phyloP scores from a whole-genome alignment of 768 basidiomycete species.

The Tylopilus intermedius region DNA sequence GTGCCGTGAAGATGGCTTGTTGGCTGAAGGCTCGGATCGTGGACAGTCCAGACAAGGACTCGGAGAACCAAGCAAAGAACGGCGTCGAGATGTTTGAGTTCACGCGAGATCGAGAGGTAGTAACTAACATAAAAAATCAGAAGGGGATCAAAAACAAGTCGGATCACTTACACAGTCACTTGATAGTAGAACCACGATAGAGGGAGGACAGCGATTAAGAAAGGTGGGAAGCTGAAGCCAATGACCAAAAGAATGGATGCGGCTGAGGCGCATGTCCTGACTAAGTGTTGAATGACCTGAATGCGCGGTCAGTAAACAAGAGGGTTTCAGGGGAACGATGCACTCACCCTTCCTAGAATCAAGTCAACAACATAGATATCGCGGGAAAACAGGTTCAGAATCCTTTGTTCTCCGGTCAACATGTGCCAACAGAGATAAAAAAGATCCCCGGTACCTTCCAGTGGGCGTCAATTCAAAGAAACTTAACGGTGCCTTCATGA shows the following conservation, averaged over 20 bases:
- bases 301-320: background rate
- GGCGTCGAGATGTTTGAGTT: slow-evolving; percentile 84
- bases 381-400: slow-evolving; percentile 86
- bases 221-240: slow-evolving; percentile 74
- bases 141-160: background rate
- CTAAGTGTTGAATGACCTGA: slow-evolving; percentile 60
- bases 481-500: slow-evolving; percentile 78
- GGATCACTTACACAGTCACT: slow-evolving; percentile 65
- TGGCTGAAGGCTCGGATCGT: slow-evolving; percentile 82
- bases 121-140: slow-evolving; percentile 46
- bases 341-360: slow-evolving; percentile 57
- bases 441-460: slow-evolving; percentile 51
- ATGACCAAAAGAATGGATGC: slow-evolving; percentile 69
- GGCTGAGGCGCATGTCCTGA: slow-evolving; percentile 58
- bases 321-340: background rate
- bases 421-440: background rate
- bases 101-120: slow-evolving; percentile 81
- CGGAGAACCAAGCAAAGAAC: slow-evolving; percentile 84
- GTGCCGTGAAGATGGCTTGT: slow-evolving; percentile 58
- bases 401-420: slow-evolving; percentile 36
- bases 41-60: slow-evolving; percentile 67
- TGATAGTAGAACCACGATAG: slow-evolving; percentile 73
- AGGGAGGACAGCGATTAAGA: slow-evolving; percentile 71
- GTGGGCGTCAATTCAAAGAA: slow-evolving; percentile 91
- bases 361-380: slow-evolving; percentile 87